Conservation (phyloP, 805 yeast genomes). For the Candida alai region DNA sequence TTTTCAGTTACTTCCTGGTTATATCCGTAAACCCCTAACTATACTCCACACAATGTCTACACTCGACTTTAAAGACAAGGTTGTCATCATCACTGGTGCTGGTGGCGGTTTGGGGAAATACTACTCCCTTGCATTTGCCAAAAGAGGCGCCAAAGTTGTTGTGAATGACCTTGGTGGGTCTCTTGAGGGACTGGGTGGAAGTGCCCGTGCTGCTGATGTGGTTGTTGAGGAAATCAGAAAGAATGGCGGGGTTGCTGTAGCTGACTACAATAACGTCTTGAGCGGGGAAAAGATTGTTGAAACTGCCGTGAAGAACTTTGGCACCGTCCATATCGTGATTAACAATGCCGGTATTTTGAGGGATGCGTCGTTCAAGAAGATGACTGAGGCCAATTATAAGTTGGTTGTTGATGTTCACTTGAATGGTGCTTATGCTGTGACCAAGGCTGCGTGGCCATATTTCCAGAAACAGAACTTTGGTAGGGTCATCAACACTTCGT, state of each 20-base stretch:
- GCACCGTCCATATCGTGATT: constrained; percentile 81
- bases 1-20: no score
- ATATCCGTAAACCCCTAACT: no score
- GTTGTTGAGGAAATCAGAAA: constrained; percentile 80
- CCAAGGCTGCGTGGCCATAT: constrained; percentile 90
- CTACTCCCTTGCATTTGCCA: constrained; percentile 83
- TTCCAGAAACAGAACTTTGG: constrained; percentile 84
- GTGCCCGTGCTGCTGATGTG: constrained; percentile 74
- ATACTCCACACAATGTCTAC: constrained; percentile 24
- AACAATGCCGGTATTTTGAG: constrained; percentile 95
- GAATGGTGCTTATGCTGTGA: constrained; percentile 80
- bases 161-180: constrained; percentile 93
- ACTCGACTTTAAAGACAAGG: constrained; percentile 67
- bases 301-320: constrained; percentile 82
- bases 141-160: constrained; percentile 91
- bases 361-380: constrained; percentile 82
- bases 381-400: constrained; percentile 76
- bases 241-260: constrained; percentile 83
- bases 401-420: constrained; percentile 84
- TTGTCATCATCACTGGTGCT: constrained; percentile 92
- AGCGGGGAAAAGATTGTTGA: constrained; percentile 81
- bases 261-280: constrained; percentile 88
- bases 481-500: constrained; percentile 86
- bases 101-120: constrained; percentile 95
- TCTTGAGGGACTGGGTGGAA: constrained; percentile 67